Conservation (phyloP, 192 early-diverging fungal genomes). For the Piromyces finnis region DNA sequence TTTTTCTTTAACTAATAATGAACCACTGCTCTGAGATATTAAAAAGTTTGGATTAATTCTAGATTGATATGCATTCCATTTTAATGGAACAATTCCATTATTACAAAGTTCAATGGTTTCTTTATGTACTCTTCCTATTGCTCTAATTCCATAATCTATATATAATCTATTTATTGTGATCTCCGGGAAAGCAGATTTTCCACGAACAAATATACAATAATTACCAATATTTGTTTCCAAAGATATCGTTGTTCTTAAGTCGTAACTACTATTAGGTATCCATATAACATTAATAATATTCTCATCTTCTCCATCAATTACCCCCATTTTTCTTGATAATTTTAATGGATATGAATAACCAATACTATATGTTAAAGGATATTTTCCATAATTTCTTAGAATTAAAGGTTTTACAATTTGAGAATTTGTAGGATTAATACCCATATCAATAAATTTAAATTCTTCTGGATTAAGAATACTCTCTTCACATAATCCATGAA, state of each 20-base stretch:
- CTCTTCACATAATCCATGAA: constrained; percentile 41
- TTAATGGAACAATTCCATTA: constrained; percentile 37
- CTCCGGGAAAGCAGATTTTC: constrained; percentile 42
- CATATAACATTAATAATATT: constrained; percentile 18
- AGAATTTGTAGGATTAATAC: constrained; percentile 38
- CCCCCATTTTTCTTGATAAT: constrained; percentile 15
- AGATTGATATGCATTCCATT: constrained; percentile 24
- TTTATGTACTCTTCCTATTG: constrained; percentile 20
- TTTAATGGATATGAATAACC: constrained; percentile 38
- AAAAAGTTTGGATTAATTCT: not conserved
- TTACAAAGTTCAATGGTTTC: constrained; percentile 26
- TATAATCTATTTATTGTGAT: constrained; percentile 25
- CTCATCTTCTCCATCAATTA: constrained; percentile 17
- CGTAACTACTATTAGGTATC: constrained; percentile 41
- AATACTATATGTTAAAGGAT: constrained; percentile 22
- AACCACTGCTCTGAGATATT: constrained; percentile 12
- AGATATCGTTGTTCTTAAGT: constrained; percentile 29
- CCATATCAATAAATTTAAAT: constrained; percentile 31
- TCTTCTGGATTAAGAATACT: constrained; percentile 31
- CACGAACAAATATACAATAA: constrained; percentile 29
- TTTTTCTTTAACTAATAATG: constrained; percentile 21
- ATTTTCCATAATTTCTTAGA: constrained; percentile 35
- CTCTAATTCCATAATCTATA: constrained; percentile 42
- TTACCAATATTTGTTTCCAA: constrained; percentile 38
- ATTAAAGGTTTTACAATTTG: constrained; percentile 18